Base-by-base conservation (phyloP, 257 asterid species). In the Striga asiatica region DNA sequence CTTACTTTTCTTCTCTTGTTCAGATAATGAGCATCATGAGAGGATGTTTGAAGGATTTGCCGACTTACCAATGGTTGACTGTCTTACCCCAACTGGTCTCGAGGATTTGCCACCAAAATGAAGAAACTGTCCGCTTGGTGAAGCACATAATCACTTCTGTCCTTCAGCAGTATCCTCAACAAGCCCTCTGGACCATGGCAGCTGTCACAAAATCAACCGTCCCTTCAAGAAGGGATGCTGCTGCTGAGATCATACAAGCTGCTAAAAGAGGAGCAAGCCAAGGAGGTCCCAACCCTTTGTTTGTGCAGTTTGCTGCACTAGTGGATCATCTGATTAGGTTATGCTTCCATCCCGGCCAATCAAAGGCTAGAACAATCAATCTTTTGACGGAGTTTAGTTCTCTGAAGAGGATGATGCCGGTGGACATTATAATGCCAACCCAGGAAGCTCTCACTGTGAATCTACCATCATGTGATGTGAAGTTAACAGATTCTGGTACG, bases 111-210 rank as follows among this genome's bases (percentile, higher is more conserved):
- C 98, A 91, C 79, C 98, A 87, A 68, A 87, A 91, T 74, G 92
- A 80, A 50, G 98, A 84, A 64, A 82, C 78, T 56, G 96, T 74
- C 34, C 73, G 89, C 49, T 69, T 91, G 85, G 87, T 84, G 74
- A 91, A 87, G 66, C 81, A 71, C 64, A 82, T 91, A 41, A 82
- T 91, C 62, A 84, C 95, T 53, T 78, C 92, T 65, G 95, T 91
- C 67, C 94, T 91, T 58, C 82, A 71, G 54, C 78, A 57, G 65
- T 87, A 87, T 64, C 96, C 98, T 25, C 98, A 91, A 74, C 98
- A 91, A 77, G 98, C 89, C 58, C 94, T 91, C 61, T 91, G 98
- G 98, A 91, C 82, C 12, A 87, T 91, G 94, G 98, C 96, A 67
- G 96, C 98, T 55, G 98, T 91, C 54, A 78, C 98, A 61, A 91